These are phyloP conservation scores for Tolypocladium nubicola DNA, from an alignment of 2,329 filamentous ascomycete species.

Conservation along the genomic window DNA sequence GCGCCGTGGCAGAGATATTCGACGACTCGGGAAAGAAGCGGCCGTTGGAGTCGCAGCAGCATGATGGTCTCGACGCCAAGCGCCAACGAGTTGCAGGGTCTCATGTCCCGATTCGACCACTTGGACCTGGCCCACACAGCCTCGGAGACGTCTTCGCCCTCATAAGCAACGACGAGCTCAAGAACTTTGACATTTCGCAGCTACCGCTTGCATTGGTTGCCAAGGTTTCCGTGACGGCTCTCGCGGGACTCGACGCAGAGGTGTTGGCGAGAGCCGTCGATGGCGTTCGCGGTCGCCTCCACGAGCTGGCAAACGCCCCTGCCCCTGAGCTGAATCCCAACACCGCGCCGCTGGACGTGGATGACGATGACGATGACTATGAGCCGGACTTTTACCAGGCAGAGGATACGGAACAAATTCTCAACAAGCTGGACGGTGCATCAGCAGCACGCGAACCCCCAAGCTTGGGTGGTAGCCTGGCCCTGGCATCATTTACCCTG, in stretches of 20 bases:
- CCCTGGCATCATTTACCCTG: conserved; percentile 68
- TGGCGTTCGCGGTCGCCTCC: conserved; percentile 42
- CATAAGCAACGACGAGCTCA: conserved; percentile 60
- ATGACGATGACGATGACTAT: conserved; percentile 79
- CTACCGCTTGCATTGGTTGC: conserved; percentile 67
- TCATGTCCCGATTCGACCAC: conserved; percentile 50
- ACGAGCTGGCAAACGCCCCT: conserved; percentile 32
- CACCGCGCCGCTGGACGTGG: conserved; percentile 51
- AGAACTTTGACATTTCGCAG: conserved; percentile 71
- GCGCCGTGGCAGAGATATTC: conserved; percentile 65
- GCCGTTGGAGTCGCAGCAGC: conserved; percentile 57
- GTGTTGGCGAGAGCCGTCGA: conserved; percentile 65
- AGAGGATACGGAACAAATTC: conserved; percentile 67
- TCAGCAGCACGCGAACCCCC: conserved; percentile 34
- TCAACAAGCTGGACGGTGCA: conserved; percentile 65
- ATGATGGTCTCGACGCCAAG: conserved; percentile 70
- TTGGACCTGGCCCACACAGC: conserved; percentile 66
- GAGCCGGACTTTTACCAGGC: conserved; percentile 75
- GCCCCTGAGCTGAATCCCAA: conserved; percentile 41
- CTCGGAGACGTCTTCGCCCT: conserved; percentile 81
- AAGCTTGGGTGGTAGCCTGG: conserved; percentile 34
- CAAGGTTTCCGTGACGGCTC: conserved; percentile 69
- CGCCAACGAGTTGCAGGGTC: conserved; percentile 53
- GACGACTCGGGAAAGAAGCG: conserved; percentile 75
- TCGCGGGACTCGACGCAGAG: conserved; percentile 59